Conservation (phyloP, 2,329 filamentous ascomycete genomes). For the Clarireedia homoeocarpa region DNA sequence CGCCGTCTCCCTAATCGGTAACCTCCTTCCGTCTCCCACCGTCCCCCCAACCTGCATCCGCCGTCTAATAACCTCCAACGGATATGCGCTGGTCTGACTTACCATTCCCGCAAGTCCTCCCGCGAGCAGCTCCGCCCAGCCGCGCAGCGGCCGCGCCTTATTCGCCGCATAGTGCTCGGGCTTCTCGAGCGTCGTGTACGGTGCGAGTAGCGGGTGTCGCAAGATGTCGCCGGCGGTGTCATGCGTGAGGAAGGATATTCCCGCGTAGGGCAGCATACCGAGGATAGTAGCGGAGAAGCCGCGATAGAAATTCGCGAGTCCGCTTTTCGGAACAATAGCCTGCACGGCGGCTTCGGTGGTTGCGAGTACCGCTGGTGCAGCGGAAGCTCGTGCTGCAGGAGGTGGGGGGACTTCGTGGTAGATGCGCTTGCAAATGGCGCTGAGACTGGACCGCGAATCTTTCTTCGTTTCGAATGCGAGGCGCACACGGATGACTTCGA, state of each 20-base stretch:
- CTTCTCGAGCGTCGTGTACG: slow-evolving; percentile 67
- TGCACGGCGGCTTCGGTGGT: slow-evolving; percentile 38
- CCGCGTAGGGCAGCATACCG: slow-evolving; percentile 95
- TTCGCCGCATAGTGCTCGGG: slow-evolving; percentile 44
- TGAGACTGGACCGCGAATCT: slow-evolving; percentile 49
- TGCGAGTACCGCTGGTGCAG: slow-evolving; percentile 34
- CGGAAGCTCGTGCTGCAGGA: slow-evolving; percentile 22
- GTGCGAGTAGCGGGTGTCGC: slow-evolving; percentile 56
- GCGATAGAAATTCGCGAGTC: slow-evolving; percentile 86
- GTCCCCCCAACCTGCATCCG: slow-evolving; percentile 96
- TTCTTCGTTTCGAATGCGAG: slow-evolving; percentile 89
- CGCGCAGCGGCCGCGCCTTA: slow-evolving; percentile 66
- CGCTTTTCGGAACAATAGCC: slow-evolving; percentile 51
- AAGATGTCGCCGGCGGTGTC: slow-evolving; percentile 83
- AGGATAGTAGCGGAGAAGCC: slow-evolving; percentile 85
- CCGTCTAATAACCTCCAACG: slow-evolving; percentile 82
- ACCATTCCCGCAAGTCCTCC: slow-evolving; percentile 83
- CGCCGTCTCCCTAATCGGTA: slow-evolving; percentile 74
- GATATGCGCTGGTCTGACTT: slow-evolving; percentile 88
- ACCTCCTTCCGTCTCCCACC: slow-evolving; percentile 76
- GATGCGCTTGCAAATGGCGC: slow-evolving; percentile 72
- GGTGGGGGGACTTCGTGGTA: slow-evolving; percentile 62
- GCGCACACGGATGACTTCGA: slow-evolving; percentile 88
- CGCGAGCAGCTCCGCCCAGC: slow-evolving; percentile 78
- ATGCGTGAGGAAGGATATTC: slow-evolving; percentile 91